phyloP scores from a whole-genome alignment of 495 filamentous ascomycete species.

The Penicillium longicatenatum region DNA sequence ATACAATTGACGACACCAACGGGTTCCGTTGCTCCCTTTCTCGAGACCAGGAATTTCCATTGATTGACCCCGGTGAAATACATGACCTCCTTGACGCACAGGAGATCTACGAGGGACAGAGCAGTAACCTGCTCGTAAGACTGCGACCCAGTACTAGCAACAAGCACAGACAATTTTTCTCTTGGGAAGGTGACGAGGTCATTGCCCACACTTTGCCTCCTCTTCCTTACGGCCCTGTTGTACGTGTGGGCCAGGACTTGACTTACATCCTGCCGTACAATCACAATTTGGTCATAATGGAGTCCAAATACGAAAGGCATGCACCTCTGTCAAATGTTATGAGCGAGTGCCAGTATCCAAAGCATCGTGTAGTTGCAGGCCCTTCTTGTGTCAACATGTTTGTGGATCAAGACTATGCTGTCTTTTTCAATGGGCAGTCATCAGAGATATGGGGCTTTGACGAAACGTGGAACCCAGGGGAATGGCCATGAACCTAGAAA shows the following conservation, averaged over 20 bases:
- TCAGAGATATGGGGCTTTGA: slow-evolving; percentile 14
- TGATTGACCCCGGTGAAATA: background rate
- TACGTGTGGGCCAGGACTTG: background rate
- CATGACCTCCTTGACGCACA: background rate
- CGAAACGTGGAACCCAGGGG: slow-evolving; percentile 4
- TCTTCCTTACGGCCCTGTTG: background rate
- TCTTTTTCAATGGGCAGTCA: background rate
- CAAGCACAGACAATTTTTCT: background rate
- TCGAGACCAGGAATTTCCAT: background rate
- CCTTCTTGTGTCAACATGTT: background rate
- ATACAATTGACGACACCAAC: background rate
- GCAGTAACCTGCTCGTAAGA: background rate
- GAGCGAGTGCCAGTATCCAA: background rate
- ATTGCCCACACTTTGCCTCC: background rate
- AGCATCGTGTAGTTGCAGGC: background rate
- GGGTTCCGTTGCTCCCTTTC: background rate
- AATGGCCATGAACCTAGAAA: background rate
- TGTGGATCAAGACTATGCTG: slow-evolving; percentile 10
- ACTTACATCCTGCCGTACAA: background rate
- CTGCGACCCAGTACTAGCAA: background rate
- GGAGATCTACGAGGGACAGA: slow-evolving; percentile 1
- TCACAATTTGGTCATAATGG: background rate
- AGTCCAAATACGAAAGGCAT: background rate
- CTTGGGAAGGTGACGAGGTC: background rate
- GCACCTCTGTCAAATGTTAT: background rate